Evolutionary conservation across 192 early-diverging fungal genomes (phyloP).

Genomic region (Coemansia asiatica): DNA sequence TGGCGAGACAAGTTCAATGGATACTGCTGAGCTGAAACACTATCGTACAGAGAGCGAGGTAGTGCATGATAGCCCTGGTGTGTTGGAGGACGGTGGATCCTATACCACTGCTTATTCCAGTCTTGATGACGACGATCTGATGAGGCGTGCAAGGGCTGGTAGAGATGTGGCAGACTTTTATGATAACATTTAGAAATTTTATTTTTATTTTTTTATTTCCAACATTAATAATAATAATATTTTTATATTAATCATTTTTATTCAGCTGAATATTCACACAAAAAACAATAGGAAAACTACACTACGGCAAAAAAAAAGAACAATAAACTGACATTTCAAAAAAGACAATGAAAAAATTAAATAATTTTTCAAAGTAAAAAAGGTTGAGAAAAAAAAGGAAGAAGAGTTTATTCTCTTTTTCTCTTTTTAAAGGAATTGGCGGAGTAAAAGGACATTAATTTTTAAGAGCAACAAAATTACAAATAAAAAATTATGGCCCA

Average conservation of each 20-base stretch:
- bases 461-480: background rate
- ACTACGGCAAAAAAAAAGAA: background rate
- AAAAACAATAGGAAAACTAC: background rate
- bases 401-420: background rate
- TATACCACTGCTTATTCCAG: slow-evolving; percentile 8
- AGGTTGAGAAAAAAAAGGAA: background rate
- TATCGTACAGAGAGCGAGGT: background rate
- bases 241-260: background rate
- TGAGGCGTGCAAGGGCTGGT: slow-evolving; percentile 16
- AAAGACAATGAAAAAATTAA: background rate
- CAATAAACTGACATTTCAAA: background rate
- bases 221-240: background rate
- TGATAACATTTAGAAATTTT: background rate
- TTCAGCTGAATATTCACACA: slow-evolving; percentile 1
- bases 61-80: background rate
- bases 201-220: background rate
- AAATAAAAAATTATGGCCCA: background rate
- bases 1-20: slow-evolving; percentile 5
- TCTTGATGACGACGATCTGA: slow-evolving; percentile 28
- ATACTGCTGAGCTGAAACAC: background rate
- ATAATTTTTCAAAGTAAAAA: no score
- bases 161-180: slow-evolving; percentile 10
- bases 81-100: slow-evolving; percentile 18
- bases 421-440: no score
- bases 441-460: no score